Evolutionary conservation across 2,329 filamentous ascomycete genomes (phyloP).

Genomic region (Xenosphaeropsis pyriputrescens): DNA sequence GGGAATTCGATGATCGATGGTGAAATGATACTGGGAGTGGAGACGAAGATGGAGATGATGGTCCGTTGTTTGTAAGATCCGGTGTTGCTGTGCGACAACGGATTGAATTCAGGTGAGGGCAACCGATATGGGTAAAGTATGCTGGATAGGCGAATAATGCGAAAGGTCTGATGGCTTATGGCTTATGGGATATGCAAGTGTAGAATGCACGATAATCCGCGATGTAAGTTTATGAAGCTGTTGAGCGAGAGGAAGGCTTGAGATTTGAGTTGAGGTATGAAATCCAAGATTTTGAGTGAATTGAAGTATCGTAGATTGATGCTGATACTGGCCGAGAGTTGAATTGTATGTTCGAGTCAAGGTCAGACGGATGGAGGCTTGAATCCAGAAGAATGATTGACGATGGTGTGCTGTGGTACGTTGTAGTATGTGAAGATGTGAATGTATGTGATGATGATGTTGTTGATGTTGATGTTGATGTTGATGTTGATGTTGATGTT

Average conservation of each 20-base stretch:
- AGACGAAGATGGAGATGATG: background rate
- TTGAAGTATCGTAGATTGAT: background rate
- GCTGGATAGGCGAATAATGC: too few relatives aligned
- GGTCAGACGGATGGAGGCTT: background rate
- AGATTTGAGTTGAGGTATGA: too few relatives aligned
- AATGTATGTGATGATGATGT: background rate
- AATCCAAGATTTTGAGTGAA: too few relatives aligned
- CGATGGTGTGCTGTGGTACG: background rate
- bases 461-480: background rate
- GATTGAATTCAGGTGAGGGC: too few relatives aligned
- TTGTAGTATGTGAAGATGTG: background rate
- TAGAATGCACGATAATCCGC: too few relatives aligned
- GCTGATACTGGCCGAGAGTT: background rate
- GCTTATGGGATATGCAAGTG: too few relatives aligned
- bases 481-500: background rate
- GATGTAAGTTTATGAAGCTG: too few relatives aligned
- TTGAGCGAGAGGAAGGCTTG: too few relatives aligned
- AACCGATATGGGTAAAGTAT: too few relatives aligned
- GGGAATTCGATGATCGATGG: background rate
- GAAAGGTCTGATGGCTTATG: too few relatives aligned
- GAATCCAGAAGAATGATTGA: background rate
- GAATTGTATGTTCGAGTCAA: background rate
- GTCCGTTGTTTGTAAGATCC: too few relatives aligned
- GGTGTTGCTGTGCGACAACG: too few relatives aligned
- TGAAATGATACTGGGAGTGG: background rate